Evolutionary conservation across 306 rosid species (phyloP).

Genomic region (Hippophae tibetana): DNA sequence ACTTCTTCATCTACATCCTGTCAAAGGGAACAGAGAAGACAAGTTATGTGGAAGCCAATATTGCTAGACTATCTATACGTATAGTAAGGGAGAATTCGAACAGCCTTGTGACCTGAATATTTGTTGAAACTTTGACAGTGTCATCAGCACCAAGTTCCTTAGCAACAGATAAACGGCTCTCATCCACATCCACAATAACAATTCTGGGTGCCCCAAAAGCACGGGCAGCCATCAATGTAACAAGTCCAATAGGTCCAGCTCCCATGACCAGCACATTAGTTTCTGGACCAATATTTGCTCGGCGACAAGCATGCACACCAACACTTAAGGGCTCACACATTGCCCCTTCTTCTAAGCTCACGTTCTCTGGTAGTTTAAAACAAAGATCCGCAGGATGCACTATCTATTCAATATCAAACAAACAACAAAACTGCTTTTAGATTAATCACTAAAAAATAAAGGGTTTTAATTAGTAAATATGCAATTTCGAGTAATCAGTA

Average conservation of each 20-base stretch:
- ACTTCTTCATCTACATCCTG: slow-evolving; percentile 71
- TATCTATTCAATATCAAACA: slow-evolving; percentile 30
- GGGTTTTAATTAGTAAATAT: not conserved
- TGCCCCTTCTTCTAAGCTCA: slow-evolving; percentile 91
- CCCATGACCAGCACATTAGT: slow-evolving; percentile 76
- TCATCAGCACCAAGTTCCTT: slow-evolving; percentile 72
- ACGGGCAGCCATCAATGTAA: slow-evolving; percentile 72
- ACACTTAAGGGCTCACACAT: slow-evolving; percentile 94
- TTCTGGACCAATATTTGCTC: slow-evolving; percentile 76
- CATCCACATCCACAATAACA: slow-evolving; percentile 66
- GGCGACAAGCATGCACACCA: slow-evolving; percentile 88
- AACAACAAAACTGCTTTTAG: not conserved
- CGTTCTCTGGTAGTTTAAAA: slow-evolving; percentile 72
- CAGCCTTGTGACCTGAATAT: slow-evolving; percentile 38
- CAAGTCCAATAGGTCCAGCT: slow-evolving; percentile 95
- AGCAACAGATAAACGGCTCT: slow-evolving; percentile 68
- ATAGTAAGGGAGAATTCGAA: not conserved
- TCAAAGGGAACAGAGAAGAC: slow-evolving; percentile 1
- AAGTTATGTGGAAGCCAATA: not conserved
- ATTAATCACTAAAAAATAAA: not conserved
- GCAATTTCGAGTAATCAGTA: not conserved
- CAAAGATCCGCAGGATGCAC: slow-evolving; percentile 90
- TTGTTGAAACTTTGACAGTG: slow-evolving; percentile 56
- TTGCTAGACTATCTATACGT: too few relatives aligned
- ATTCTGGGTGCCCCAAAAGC: slow-evolving; percentile 76